These are phyloP conservation scores for Datisca glomerata DNA, from an alignment of 306 rosid genomes.

Conservation along the genomic window DNA sequence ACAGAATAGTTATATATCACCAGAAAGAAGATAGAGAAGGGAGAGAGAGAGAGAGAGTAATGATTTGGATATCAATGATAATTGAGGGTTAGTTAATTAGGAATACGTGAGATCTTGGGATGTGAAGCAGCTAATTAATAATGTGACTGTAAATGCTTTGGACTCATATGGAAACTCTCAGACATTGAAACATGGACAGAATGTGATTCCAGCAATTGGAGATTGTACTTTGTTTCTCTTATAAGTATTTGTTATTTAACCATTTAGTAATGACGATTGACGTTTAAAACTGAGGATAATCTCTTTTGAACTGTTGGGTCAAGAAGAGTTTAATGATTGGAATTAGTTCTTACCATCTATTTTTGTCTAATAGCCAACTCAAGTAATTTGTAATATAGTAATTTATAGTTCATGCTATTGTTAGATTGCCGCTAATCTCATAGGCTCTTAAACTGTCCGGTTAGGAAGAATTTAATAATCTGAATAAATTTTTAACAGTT, in stretches of 20 bases:
- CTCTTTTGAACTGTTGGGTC: too few species aligned
- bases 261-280: not conserved
- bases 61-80: not conserved
- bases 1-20: too few species aligned
- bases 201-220: not conserved
- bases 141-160: not conserved
- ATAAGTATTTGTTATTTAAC: not conserved
- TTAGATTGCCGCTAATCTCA: too few species aligned
- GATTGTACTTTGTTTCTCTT: not conserved
- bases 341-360: too few species aligned
- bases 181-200: not conserved
- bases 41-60: not conserved
- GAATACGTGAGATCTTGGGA: not conserved
- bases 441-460: too few species aligned
- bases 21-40: slow-evolving; percentile 1
- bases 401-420: too few species aligned
- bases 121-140: not conserved
- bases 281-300: too few species aligned
- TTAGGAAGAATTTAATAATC: too few species aligned
- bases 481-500: not conserved
- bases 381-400: too few species aligned
- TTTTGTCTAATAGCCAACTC: not conserved
- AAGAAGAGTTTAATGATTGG: too few species aligned
- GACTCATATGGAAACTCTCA: not conserved
- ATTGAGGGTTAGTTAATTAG: not conserved